A percentile compares a stretch with the other conserved stretches of the same genome.
These are phyloP conservation scores for Physcomitrellopsis africana DNA, from an alignment of 225 moss, liverwort and hornwort species.

Conservation along the genomic window DNA sequence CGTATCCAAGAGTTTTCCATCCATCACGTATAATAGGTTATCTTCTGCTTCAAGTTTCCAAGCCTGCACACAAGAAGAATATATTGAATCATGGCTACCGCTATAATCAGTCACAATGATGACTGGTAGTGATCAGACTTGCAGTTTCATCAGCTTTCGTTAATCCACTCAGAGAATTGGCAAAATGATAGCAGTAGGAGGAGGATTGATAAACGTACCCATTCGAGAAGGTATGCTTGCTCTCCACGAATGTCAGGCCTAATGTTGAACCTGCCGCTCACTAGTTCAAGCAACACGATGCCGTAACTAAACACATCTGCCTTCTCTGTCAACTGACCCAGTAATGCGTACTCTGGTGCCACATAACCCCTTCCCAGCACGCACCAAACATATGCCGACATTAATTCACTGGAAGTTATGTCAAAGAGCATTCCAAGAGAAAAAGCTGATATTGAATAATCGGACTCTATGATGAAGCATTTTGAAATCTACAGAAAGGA, in stretches of 20 bases:
- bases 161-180: not conserved
- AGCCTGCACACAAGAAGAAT: slow-evolving; percentile 19
- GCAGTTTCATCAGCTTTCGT: no score
- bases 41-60: slow-evolving; percentile 33
- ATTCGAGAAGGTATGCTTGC: slow-evolving; percentile 58
- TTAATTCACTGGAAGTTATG: not conserved
- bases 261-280: slow-evolving; percentile 53
- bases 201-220: slow-evolving; percentile 32
- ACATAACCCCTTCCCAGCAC: slow-evolving; percentile 40
- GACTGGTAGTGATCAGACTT: no score
- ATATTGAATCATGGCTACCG: no score
- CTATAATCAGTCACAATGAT: no score
- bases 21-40: slow-evolving; percentile 29
- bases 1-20: slow-evolving; percentile 19
- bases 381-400: not conserved
- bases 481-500: not conserved
- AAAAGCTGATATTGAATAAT: not conserved
- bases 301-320: slow-evolving; percentile 64
- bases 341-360: slow-evolving; percentile 61
- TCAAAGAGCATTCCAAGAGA: not conserved
- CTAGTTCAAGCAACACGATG: slow-evolving; percentile 57
- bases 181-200: not conserved
- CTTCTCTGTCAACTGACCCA: slow-evolving; percentile 63
- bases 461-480: not conserved
- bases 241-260: slow-evolving; percentile 49